Percentiles rank a stretch among this genome's conserved stretches.
Evolutionary conservation across 2,329 filamentous ascomycete genomes (phyloP).

Genomic region (Aspergillus sp.): DNA sequence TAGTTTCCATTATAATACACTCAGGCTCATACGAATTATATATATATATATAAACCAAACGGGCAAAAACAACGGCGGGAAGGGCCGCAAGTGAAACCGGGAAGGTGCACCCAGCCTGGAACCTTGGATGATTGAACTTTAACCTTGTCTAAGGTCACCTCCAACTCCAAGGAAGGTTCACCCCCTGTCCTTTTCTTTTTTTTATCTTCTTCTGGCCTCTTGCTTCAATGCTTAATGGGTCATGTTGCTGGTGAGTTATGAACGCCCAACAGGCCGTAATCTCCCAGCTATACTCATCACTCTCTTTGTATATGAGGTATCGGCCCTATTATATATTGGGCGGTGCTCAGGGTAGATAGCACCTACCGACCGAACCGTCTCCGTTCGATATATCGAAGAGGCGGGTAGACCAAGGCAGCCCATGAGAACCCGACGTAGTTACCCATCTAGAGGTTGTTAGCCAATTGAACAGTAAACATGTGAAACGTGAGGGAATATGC

Average conservation of each 20-base stretch:
- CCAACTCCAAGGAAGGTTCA: too few relatives aligned
- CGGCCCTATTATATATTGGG: not conserved
- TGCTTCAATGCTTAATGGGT: too few relatives aligned
- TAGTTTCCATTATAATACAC: not conserved
- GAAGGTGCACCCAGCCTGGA: not conserved
- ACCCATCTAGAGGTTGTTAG: slow-evolving; percentile 46
- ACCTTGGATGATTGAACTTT: too few relatives aligned
- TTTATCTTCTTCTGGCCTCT: too few relatives aligned
- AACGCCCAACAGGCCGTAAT: too few relatives aligned
- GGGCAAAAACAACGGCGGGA: not conserved
- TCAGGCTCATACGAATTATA: not conserved
- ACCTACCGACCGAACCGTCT: slow-evolving; percentile 49
- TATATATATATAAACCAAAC: not conserved
- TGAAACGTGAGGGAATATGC: too few relatives aligned
- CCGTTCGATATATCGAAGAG: slow-evolving; percentile 53
- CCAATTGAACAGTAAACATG: not conserved
- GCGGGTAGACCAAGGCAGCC: slow-evolving; percentile 58
- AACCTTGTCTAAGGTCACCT: too few relatives aligned
- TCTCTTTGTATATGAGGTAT: too few relatives aligned
- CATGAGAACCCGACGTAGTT: slow-evolving; percentile 62
- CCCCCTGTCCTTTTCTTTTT: too few relatives aligned
- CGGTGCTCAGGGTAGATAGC: not conserved
- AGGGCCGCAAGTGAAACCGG: not conserved
- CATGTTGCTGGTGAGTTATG: too few relatives aligned
- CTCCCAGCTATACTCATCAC: too few relatives aligned